A percentile compares a stretch with the other conserved stretches of the same genome.
Evolutionary conservation across 179 eudicot genomes (phyloP).

Genomic region (Patellifolia procumbens): DNA sequence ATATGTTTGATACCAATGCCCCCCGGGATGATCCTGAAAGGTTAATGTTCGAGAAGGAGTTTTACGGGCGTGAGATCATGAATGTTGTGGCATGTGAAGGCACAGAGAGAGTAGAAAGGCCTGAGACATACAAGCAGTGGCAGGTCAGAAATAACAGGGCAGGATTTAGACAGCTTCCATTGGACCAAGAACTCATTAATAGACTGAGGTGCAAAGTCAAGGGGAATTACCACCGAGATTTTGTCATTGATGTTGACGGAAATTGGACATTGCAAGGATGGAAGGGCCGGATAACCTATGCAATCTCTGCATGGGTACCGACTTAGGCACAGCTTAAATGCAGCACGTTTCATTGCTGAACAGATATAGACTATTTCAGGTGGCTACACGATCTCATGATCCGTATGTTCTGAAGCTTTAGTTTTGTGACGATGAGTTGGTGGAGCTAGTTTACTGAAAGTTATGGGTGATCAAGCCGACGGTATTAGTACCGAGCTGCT

Average conservation of each 20-base stretch:
- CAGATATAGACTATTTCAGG: neutral
- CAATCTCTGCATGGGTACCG: constrained; percentile 59
- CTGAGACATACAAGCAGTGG: constrained; percentile 77
- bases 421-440: neutral
- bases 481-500: neutral
- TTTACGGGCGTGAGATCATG: constrained; percentile 52
- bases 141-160: constrained; percentile 47
- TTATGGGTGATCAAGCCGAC: neutral
- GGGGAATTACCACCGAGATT: constrained; percentile 43
- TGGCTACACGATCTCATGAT: neutral
- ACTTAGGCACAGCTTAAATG: constrained; percentile 20
- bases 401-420: neutral
- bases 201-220: constrained; percentile 33
- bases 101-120: constrained; percentile 61
- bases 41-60: constrained; percentile 45
- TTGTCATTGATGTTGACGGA: constrained; percentile 54
- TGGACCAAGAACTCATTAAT: constrained; percentile 38
- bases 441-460: neutral
- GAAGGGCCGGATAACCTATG: constrained; percentile 58
- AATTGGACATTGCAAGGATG: constrained; percentile 68
- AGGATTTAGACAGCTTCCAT: constrained; percentile 49
- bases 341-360: neutral
- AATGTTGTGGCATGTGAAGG: constrained; percentile 76
- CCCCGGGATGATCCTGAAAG: constrained; percentile 42
- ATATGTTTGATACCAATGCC: constrained; percentile 60